phyloP scores from a whole-genome alignment of 2,329 filamentous ascomycete genomes.

The Monilinia aucupariae region DNA sequence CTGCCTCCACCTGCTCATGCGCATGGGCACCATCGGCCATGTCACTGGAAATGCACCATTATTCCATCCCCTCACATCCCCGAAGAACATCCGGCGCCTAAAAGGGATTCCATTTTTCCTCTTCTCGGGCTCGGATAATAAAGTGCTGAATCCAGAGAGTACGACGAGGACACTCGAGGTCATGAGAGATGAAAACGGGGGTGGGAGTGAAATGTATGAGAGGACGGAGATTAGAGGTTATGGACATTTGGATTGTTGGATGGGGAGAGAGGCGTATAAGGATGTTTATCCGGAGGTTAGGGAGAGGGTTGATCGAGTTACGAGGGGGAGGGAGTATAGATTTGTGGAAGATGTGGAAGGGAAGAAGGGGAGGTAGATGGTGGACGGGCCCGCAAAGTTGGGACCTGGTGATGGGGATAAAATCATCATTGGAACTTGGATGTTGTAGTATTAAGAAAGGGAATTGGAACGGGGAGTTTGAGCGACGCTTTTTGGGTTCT shows the following conservation, averaged over 20 bases:
- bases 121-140: constrained; percentile 52
- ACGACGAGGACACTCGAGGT: constrained; percentile 51
- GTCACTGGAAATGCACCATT: constrained; percentile 49
- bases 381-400: not conserved
- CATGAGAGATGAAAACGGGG: constrained; percentile 48
- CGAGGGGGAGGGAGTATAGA: constrained; percentile 27
- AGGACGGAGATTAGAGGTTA: constrained; percentile 51
- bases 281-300: constrained; percentile 54
- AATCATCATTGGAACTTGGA: not conserved
- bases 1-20: constrained; percentile 51
- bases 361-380: not conserved
- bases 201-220: constrained; percentile 43
- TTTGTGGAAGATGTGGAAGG: constrained; percentile 24
- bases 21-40: constrained; percentile 46
- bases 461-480: not conserved
- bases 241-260: constrained; percentile 58
- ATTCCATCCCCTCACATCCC: constrained; percentile 44
- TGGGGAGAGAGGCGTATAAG: constrained; percentile 53
- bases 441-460: not conserved
- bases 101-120: constrained; percentile 50
- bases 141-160: constrained; percentile 48
- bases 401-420: not conserved
- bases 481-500: not conserved
- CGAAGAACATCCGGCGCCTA: constrained; percentile 46
- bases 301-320: constrained; percentile 50